A percentile compares a stretch with the other conserved stretches of the same genome.
These are phyloP conservation scores for Beauveria medogensis DNA, from an alignment of 2,329 filamentous ascomycete species.

Conservation along the genomic window DNA sequence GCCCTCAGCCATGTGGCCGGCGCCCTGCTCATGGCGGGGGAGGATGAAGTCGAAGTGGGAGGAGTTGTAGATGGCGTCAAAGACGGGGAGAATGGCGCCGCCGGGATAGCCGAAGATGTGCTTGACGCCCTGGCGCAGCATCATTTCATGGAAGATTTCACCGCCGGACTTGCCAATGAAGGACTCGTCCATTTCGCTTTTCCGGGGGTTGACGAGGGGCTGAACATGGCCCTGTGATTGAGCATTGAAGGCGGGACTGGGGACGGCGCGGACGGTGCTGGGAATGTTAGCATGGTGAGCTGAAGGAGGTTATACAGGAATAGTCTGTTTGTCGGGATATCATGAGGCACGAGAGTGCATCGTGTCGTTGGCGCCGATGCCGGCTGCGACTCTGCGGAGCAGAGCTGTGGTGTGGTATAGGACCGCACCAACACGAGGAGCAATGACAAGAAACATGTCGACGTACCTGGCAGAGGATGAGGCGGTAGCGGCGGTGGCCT, in stretches of 20 bases:
- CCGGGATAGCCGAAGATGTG: conserved; percentile 93
- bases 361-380: conserved; percentile 8
- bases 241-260: conserved; percentile 55
- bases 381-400: conserved; percentile 3
- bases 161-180: conserved; percentile 90
- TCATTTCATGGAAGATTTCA: conserved; percentile 99
- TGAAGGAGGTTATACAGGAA: not conserved
- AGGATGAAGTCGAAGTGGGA: conserved; percentile 94
- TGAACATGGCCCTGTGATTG: conserved; percentile 54
- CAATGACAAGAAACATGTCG: not conserved
- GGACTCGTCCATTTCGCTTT: conserved; percentile 70
- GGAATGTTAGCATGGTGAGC: conserved; percentile 3
- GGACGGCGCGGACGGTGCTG: conserved; percentile 44
- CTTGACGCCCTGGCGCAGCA: conserved; percentile 85
- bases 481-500: conserved; percentile 38
- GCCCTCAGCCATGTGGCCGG: conserved; percentile 96
- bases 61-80: conserved; percentile 98
- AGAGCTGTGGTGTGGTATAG: not conserved
- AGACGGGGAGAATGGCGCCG: conserved; percentile 93
- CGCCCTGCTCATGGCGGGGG: conserved; percentile 93
- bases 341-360: not conserved
- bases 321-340: too few species aligned
- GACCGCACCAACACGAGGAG: not conserved
- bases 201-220: conserved; percentile 53
- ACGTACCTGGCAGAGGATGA: conserved; percentile 42